phyloP scores from a whole-genome alignment of 345 rosid genomes.

The Syzygium jambos region DNA sequence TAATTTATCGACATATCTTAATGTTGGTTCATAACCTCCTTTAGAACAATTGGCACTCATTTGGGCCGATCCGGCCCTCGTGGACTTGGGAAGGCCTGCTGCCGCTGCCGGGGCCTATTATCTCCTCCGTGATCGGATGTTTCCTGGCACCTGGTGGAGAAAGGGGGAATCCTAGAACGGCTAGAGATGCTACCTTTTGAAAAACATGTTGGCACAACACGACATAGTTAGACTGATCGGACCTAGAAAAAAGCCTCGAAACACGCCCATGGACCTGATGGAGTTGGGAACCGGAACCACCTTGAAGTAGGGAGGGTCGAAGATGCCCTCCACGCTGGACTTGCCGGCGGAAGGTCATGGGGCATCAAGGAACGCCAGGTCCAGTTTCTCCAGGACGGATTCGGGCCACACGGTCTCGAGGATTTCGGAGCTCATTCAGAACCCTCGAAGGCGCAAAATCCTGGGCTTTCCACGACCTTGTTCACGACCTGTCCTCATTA shows the following conservation, averaged over 20 bases:
- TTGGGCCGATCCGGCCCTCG: not conserved
- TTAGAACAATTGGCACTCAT: not conserved
- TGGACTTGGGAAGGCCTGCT: no score
- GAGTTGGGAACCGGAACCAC: conserved; percentile 31
- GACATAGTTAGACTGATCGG: not conserved
- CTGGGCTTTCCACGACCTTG: conserved; percentile 18
- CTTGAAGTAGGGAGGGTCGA: conserved; percentile 48
- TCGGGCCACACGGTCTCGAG: conserved; percentile 35
- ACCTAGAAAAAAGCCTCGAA: no score
- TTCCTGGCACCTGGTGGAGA: not conserved
- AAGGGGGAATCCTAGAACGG: not conserved
- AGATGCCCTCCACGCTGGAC: conserved; percentile 29
- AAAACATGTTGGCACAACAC: not conserved
- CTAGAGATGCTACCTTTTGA: not conserved
- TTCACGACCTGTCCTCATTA: no score
- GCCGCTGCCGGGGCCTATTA: not conserved
- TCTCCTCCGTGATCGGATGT: not conserved
- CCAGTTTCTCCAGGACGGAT: conserved; percentile 25
- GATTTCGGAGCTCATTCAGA: conserved; percentile 38
- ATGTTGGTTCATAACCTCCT: not conserved
- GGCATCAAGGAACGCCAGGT: conserved; percentile 37
- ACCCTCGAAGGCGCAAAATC: conserved; percentile 47
- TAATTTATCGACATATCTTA: not conserved
- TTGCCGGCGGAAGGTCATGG: conserved; percentile 30
- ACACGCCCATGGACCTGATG: conserved; percentile 13